A percentile compares a stretch with the other conserved stretches of the same genome.
phyloP scores from a whole-genome alignment of 331 rosid species.

The Pyrus hybrid region DNA sequence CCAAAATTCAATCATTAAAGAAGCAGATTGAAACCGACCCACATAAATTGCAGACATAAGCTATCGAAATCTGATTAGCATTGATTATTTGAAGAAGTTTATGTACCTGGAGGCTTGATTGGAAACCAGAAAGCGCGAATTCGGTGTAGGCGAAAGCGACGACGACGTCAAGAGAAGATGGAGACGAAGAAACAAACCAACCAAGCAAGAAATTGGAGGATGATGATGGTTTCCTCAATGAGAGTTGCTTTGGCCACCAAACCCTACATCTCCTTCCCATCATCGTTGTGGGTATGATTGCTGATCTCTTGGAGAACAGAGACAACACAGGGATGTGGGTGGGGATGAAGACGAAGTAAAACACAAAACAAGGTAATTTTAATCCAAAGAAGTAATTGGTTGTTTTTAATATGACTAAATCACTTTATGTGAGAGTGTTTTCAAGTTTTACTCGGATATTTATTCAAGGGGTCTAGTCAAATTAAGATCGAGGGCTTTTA shows the following conservation, averaged over 20 bases:
- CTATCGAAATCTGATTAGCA: not conserved
- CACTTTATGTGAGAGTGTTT: too few species aligned
- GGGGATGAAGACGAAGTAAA: not conserved
- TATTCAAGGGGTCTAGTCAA: too few species aligned
- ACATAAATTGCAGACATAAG: not conserved
- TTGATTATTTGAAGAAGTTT: not conserved
- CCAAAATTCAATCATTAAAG: not conserved
- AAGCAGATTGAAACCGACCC: not conserved
- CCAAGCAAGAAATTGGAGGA: constrained; percentile 55
- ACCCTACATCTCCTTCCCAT: constrained; percentile 61
- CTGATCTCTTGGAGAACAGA: not conserved
- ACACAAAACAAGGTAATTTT: too few species aligned
- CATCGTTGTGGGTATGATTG: constrained; percentile 17
- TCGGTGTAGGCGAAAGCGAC: constrained; percentile 59
- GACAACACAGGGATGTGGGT: not conserved
- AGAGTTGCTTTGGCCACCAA: constrained; percentile 89
- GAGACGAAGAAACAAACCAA: constrained; percentile 61
- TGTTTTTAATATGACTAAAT: too few species aligned
- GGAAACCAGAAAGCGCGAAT: constrained; percentile 29
- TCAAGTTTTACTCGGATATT: too few species aligned
- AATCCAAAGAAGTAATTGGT: too few species aligned
- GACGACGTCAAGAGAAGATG: constrained; percentile 59
- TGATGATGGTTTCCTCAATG: constrained; percentile 33
- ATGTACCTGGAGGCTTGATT: constrained; percentile 49
- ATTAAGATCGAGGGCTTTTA: too few species aligned